These are phyloP conservation scores for Fagopyrum homotropicum DNA, from an alignment of 148 eudicot genomes.

Conservation along the genomic window DNA sequence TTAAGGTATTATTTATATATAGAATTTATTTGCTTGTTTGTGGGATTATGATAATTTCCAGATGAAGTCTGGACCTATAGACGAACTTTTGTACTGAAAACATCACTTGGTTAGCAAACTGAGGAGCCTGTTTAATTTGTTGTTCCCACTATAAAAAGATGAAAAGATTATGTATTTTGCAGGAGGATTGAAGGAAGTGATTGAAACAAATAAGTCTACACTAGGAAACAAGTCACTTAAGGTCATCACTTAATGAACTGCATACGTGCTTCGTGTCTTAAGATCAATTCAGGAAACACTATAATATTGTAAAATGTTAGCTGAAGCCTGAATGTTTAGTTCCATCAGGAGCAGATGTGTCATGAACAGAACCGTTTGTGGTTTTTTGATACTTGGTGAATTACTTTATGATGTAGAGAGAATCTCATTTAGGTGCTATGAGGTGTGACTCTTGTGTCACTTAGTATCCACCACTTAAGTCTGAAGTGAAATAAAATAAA, in stretches of 20 bases:
- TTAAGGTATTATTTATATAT: constrained; percentile 52
- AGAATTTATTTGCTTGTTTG: neutral
- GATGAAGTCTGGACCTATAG: neutral
- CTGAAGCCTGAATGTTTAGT: neutral
- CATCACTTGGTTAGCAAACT: neutral
- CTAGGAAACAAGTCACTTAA: neutral
- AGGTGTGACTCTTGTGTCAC: too few relatives aligned
- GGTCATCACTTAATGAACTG: neutral
- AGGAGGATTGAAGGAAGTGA: neutral
- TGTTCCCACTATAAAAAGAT: neutral
- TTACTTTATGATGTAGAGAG: neutral
- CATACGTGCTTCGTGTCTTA: neutral
- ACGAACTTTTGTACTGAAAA: neutral
- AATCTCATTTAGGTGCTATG: too few relatives aligned
- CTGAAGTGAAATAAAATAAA: too few relatives aligned
- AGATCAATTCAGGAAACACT: neutral
- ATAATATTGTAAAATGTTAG: neutral
- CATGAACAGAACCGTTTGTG: neutral
- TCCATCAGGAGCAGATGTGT: neutral
- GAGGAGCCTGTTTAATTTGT: neutral
- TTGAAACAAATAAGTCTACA: neutral
- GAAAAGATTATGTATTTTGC: neutral
- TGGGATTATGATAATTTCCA: neutral
- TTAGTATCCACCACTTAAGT: too few relatives aligned
- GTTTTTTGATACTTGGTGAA: neutral